Conservation (phyloP, 2,329 filamentous ascomycete genomes). For the Fusarium humuli region DNA sequence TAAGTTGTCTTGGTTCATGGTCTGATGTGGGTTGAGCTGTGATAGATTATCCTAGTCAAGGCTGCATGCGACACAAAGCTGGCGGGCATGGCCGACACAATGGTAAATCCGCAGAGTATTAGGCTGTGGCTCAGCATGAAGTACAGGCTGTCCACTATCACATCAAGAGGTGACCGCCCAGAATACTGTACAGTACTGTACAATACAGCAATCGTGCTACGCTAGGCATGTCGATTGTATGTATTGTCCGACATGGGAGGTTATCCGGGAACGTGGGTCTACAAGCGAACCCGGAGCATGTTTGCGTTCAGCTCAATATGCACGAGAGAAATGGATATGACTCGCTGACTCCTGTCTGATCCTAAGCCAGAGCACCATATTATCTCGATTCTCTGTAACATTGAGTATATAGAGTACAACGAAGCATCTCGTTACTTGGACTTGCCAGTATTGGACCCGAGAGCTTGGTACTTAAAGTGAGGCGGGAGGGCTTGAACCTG, state of each 20-base stretch:
- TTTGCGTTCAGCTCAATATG: constrained; percentile 24
- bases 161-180: constrained; percentile 21
- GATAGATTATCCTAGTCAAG: constrained; percentile 40
- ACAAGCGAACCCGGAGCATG: constrained; percentile 6
- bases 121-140: constrained; percentile 38
- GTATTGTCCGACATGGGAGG: constrained; percentile 23
- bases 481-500: constrained; percentile 42
- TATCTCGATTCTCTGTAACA: background rate
- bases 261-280: constrained; percentile 33
- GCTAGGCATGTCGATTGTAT: constrained; percentile 10
- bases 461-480: constrained; percentile 43
- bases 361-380: background rate
- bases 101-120: constrained; percentile 30
- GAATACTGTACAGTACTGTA: constrained; percentile 19
- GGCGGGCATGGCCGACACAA: constrained; percentile 32
- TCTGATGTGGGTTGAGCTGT: constrained; percentile 42
- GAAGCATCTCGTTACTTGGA: background rate
- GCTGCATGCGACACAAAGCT: constrained; percentile 42
- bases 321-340: background rate
- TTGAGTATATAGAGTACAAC: background rate
- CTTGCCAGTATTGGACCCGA: constrained; percentile 27
- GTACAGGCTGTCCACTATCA: constrained; percentile 35
- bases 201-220: background rate
- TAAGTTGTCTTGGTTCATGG: constrained; percentile 34
- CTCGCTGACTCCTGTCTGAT: background rate